Evolutionary conservation across 805 yeast species (phyloP).

Genomic region (Pichia ethanolica): DNA sequence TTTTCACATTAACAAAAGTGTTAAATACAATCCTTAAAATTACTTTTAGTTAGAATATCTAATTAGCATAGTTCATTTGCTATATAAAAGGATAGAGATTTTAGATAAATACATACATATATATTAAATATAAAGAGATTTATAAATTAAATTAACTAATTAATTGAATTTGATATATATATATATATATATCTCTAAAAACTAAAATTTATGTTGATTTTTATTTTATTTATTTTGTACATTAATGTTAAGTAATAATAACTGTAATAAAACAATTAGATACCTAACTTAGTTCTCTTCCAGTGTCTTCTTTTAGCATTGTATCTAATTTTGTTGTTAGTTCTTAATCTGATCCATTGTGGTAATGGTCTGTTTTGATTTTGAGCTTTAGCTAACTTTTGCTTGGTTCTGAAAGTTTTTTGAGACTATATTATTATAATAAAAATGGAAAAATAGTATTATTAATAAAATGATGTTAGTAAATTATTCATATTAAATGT

Average conservation of each 20-base stretch:
- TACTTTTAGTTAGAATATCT: too few species aligned
- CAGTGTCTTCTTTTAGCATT: conserved; percentile 99
- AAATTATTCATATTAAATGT: too few species aligned
- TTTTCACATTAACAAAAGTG: too few species aligned
- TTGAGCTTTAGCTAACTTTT: conserved; percentile 97
- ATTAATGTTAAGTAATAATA: neutral
- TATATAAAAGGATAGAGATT: too few species aligned
- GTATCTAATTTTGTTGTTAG: conserved; percentile 96
- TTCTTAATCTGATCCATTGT: conserved; percentile 98
- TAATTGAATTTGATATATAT: neutral
- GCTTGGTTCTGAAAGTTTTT: conserved; percentile 94
- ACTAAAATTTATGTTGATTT: neutral
- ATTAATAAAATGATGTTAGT: too few species aligned
- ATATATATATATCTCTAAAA: too few species aligned
- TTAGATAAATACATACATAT: neutral
- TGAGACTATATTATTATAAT: conserved; percentile 49
- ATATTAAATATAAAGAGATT: neutral
- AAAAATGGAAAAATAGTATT: neutral
- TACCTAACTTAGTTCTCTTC: conserved; percentile 99
- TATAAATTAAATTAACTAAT: too few species aligned
- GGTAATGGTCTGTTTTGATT: conserved; percentile 99
- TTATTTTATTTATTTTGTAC: neutral
- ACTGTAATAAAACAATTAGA: conserved; percentile 44
- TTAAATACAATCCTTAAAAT: too few species aligned
- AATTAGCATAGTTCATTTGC: too few species aligned